Conservation (phyloP, 139 green algal genomes). For the Diplosphaera chodatii region DNA sequence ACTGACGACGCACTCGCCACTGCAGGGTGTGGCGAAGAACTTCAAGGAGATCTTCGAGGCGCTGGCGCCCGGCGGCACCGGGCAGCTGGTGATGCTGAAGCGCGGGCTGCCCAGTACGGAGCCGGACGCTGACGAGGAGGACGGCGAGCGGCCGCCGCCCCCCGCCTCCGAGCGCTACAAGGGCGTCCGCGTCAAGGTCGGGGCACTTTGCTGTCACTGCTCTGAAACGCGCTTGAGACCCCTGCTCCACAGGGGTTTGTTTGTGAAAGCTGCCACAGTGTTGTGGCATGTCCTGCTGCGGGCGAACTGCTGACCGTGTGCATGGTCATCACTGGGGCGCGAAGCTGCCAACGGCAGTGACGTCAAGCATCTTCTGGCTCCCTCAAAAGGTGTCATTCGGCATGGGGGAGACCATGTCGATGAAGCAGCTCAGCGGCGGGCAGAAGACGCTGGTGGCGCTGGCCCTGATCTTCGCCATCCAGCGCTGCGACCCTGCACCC, state of each 20-base stretch:
- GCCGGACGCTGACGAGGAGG: conserved; percentile 24
- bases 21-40: conserved; percentile 77
- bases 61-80: conserved; percentile 75
- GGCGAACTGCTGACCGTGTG: no score
- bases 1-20: no score
- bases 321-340: no score
- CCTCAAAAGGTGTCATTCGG: conserved; percentile 73
- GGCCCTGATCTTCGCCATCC: conserved; percentile 98
- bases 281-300: no score
- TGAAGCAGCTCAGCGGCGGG: conserved; percentile 89
- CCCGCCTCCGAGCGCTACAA: conserved; percentile 63
- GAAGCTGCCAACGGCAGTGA: no score
- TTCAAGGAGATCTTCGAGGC: conserved; percentile 92
- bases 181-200: conserved; percentile 88
- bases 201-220: no score
- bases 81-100: conserved; percentile 83
- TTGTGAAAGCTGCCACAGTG: no score
- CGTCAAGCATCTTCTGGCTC: no score
- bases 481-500: conserved; percentile 93
- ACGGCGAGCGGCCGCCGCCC: conserved; percentile 16
- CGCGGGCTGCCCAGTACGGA: conserved; percentile 9
- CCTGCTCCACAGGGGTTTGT: no score
- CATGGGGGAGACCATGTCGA: conserved; percentile 66
- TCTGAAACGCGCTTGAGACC: no score
- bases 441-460: conserved; percentile 98